These are phyloP conservation scores for Cruciata laevipes DNA, from an alignment of 257 asterid species.

Conservation along the genomic window DNA sequence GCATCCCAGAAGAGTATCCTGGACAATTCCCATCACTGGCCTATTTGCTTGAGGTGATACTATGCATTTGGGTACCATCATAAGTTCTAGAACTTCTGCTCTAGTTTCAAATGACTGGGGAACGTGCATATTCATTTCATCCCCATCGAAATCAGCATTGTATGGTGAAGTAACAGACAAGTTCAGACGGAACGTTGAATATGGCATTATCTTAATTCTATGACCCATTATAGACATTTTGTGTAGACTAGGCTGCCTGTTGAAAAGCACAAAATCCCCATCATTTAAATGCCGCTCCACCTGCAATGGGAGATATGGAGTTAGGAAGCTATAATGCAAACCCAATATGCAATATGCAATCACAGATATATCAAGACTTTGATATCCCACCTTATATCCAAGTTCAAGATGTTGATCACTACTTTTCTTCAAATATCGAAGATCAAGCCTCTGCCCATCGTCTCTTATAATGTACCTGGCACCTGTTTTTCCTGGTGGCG, in stretches of 20 bases:
- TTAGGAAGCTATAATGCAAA: slow-evolving; percentile 15
- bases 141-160: slow-evolving; percentile 99
- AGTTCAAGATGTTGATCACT: slow-evolving; percentile 95
- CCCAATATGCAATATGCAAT: background rate
- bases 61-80: slow-evolving; percentile 98
- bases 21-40: slow-evolving; percentile 99
- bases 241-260: slow-evolving; percentile 97
- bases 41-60: slow-evolving; percentile 97
- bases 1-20: slow-evolving; percentile 94
- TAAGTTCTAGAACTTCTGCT: slow-evolving; percentile 93
- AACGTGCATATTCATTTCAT: slow-evolving; percentile 99
- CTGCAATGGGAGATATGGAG: slow-evolving; percentile 37
- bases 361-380: background rate
- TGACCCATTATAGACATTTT: slow-evolving; percentile 99
- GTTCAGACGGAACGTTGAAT: slow-evolving; percentile 92
- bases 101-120: slow-evolving; percentile 99
- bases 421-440: slow-evolving; percentile 93
- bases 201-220: slow-evolving; percentile 96
- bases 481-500: slow-evolving; percentile 99
- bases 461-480: slow-evolving; percentile 97
- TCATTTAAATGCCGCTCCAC: slow-evolving; percentile 98
- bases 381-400: slow-evolving; percentile 68
- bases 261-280: slow-evolving; percentile 94
- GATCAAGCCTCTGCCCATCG: slow-evolving; percentile 99
- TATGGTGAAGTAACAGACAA: slow-evolving; percentile 97